Percentiles rank a stretch among this genome's conserved stretches.
These are phyloP conservation scores for Coemansia reversa DNA, from an alignment of 192 early-diverging fungal species.

Conservation along the genomic window DNA sequence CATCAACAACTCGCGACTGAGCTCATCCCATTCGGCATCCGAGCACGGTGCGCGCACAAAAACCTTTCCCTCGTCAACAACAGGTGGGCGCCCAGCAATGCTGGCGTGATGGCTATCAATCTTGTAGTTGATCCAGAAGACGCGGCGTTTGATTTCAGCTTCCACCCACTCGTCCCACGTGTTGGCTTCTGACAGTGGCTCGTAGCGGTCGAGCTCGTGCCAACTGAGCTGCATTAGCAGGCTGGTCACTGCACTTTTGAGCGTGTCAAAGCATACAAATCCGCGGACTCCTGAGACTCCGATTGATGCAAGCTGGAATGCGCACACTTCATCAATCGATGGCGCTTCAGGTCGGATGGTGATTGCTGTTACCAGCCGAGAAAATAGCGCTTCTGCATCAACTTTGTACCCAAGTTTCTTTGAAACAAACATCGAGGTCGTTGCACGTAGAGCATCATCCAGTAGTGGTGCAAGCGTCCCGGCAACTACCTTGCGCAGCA, in stretches of 20 bases:
- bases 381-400: conserved; percentile 16
- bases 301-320: conserved; percentile 25
- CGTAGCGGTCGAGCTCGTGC: conserved; percentile 32
- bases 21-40: conserved; percentile 39
- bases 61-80: conserved; percentile 10
- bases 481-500: conserved; percentile 26
- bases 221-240: conserved; percentile 37
- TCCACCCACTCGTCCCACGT: conserved; percentile 43
- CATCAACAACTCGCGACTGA: conserved; percentile 13
- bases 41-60: conserved; percentile 21
- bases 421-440: conserved; percentile 16
- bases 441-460: conserved; percentile 25
- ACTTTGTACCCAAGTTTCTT: conserved; percentile 6
- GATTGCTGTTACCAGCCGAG: conserved; percentile 14
- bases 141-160: conserved; percentile 37
- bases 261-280: conserved; percentile 20
- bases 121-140: conserved; percentile 29
- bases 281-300: conserved; percentile 12
- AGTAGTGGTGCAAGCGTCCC: conserved; percentile 22
- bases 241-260: conserved; percentile 15
- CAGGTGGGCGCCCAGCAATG: conserved; percentile 15
- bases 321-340: conserved; percentile 26
- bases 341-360: conserved; percentile 12
- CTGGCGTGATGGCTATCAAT: conserved; percentile 30
- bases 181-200: not conserved